Conservation (phyloP, 2,329 filamentous ascomycete genomes). For the Fusarium azukiicola region DNA sequence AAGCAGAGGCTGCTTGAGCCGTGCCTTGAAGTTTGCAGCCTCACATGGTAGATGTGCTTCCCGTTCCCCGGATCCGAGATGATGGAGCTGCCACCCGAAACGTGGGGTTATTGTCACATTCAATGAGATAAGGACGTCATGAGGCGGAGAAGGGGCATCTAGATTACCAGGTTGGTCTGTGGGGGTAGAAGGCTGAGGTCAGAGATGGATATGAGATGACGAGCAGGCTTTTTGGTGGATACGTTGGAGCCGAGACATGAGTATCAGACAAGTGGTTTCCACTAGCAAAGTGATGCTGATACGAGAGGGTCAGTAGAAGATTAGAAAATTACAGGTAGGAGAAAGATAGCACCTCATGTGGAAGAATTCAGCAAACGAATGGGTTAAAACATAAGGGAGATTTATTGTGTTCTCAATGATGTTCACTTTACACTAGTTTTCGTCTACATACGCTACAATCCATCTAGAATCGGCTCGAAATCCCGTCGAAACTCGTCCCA, state of each 20-base stretch:
- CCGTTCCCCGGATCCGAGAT: constrained; percentile 16
- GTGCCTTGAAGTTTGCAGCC: background rate
- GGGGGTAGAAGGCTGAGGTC: background rate
- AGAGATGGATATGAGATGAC: background rate
- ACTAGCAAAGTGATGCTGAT: background rate
- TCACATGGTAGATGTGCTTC: background rate
- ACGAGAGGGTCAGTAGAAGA: background rate
- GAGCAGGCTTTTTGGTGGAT: background rate
- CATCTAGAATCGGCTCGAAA: constrained; percentile 29
- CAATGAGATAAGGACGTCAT: constrained; percentile 1
- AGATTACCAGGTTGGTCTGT: background rate
- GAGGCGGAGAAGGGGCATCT: background rate
- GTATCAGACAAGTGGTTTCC: background rate
- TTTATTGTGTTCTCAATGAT: background rate
- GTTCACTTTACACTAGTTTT: background rate
- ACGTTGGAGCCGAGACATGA: background rate
- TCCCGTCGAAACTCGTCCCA: constrained; percentile 41
- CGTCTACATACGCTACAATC: constrained; percentile 28
- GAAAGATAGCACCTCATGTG: too few relatives aligned
- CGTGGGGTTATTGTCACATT: background rate
- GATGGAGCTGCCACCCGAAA: background rate
- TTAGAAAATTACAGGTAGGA: background rate
- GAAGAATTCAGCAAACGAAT: too few relatives aligned
- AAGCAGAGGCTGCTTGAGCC: constrained; percentile 15
- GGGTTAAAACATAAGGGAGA: background rate